Evolutionary conservation across 2,329 filamentous ascomycete genomes (phyloP).

Genomic region (Cadophora gregata): DNA sequence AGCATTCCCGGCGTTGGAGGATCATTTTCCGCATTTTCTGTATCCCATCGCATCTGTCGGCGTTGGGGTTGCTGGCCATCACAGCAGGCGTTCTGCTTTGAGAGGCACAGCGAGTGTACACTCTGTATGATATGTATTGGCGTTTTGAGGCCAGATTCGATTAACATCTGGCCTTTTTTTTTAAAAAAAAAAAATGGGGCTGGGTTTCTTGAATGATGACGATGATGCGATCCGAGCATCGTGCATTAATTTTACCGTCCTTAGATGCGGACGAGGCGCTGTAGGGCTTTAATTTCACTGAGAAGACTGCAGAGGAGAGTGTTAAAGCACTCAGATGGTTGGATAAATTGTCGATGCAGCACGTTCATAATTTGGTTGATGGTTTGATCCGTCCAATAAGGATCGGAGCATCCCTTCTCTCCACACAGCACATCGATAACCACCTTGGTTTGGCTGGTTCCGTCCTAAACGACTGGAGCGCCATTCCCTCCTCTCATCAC

Average conservation of each 20-base stretch:
- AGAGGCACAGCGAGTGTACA: not conserved
- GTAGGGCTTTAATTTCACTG: not conserved
- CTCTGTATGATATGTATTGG: slow-evolving; percentile 1
- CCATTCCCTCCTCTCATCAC: not conserved
- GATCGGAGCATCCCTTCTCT: not conserved
- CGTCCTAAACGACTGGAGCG: slow-evolving; percentile 6
- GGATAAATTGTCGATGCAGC: not conserved
- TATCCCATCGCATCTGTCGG: slow-evolving; percentile 8
- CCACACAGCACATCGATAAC: not conserved
- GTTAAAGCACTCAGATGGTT: not conserved
- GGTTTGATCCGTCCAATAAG: not conserved
- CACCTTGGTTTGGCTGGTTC: not conserved
- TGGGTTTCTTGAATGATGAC: not conserved
- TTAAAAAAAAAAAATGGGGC: not conserved
- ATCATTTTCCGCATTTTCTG: not conserved
- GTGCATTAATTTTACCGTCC: not conserved
- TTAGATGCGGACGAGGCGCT: not conserved
- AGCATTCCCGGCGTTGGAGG: slow-evolving; percentile 5
- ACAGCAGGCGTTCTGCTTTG: not conserved
- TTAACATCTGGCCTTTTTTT: not conserved
- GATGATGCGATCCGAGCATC: slow-evolving; percentile 5
- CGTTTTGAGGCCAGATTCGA: not conserved
- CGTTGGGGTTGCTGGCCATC: slow-evolving; percentile 5
- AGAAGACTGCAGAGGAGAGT: not conserved
- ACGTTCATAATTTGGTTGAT: not conserved